Percentiles rank a stretch among this genome's conserved stretches.
These are phyloP conservation scores for Tetradesmus obliquus DNA, from an alignment of 139 green algal genomes.

Conservation along the genomic window DNA sequence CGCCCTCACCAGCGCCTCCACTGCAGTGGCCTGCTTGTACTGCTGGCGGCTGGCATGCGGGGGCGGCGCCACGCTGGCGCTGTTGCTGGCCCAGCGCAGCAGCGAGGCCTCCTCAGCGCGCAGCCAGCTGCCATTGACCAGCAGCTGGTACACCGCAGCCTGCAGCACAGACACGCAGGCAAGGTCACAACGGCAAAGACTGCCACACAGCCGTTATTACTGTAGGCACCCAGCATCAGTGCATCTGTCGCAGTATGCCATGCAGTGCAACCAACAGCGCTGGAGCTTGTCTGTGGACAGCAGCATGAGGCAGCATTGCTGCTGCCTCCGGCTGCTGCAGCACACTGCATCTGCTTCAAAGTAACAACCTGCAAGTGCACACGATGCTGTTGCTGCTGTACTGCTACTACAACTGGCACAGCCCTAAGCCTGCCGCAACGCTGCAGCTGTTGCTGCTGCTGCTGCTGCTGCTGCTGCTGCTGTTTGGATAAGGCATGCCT, in stretches of 20 bases:
- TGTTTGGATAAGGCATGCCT: no score
- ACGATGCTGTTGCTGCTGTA: not conserved
- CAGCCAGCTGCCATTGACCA: not conserved
- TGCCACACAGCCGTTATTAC: not conserved
- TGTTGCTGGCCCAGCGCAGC: slow-evolving; percentile 32
- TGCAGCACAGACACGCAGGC: not conserved
- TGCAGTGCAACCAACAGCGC: not conserved
- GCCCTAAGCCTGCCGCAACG: not conserved
- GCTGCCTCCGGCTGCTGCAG: no score
- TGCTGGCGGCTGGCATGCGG: slow-evolving; percentile 18
- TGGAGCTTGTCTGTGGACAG: no score
- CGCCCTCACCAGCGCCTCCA: slow-evolving; percentile 17
- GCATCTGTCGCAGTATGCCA: not conserved
- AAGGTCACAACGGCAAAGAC: not conserved
- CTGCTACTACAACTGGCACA: not conserved
- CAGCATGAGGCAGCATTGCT: not conserved
- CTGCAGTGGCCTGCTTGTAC: slow-evolving; percentile 39
- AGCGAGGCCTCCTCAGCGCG: not conserved
- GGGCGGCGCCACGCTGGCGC: slow-evolving; percentile 21
- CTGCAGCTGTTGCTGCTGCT: not conserved
- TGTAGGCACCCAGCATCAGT: no score
- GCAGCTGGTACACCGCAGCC: slow-evolving; percentile 9
- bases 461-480: not conserved
- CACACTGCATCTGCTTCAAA: no score
- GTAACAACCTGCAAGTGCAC: no score